Conservation (phyloP, 306 rosid species). For the Purshia tridentata region DNA sequence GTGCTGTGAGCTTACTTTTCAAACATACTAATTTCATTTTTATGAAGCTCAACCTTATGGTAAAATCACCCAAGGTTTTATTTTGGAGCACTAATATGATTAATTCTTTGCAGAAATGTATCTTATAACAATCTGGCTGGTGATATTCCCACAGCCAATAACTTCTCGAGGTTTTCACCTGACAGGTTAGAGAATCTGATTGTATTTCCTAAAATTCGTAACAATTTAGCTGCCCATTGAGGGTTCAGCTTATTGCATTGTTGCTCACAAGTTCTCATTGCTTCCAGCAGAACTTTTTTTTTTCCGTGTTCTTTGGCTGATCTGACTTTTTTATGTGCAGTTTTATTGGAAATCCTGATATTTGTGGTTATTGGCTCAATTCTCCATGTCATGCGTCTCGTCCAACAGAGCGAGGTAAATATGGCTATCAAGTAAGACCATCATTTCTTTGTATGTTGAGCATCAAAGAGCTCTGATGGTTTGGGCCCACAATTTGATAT, state of each 20-base stretch:
- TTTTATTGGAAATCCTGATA: conserved; percentile 82
- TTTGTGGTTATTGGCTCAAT: conserved; percentile 81
- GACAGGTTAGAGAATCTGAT: conserved; percentile 60
- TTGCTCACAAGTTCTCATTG: not conserved
- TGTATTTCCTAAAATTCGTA: not conserved
- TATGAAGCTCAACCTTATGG: not conserved
- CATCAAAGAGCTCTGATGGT: not conserved
- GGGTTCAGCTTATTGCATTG: not conserved
- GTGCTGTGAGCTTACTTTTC: conserved; percentile 54
- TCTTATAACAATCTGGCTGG: conserved; percentile 85
- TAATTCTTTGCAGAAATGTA: conserved; percentile 61
- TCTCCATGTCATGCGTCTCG: conserved; percentile 60
- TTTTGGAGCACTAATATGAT: conserved; percentile 7
- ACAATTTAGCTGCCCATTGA: not conserved
- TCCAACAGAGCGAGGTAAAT: conserved; percentile 67
- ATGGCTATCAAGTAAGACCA: not conserved
- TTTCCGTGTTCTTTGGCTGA: not conserved
- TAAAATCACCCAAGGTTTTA: not conserved
- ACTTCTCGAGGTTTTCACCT: conserved; percentile 79
- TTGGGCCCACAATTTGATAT: not conserved
- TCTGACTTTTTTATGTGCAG: conserved; percentile 38
- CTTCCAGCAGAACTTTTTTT: not conserved
- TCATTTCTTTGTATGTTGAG: not conserved
- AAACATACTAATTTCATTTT: not conserved
- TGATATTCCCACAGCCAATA: conserved; percentile 77